Evolutionary conservation across 1,284 basidiomycete species (phyloP).

Genomic region (Singerocomus rubriflavus): DNA sequence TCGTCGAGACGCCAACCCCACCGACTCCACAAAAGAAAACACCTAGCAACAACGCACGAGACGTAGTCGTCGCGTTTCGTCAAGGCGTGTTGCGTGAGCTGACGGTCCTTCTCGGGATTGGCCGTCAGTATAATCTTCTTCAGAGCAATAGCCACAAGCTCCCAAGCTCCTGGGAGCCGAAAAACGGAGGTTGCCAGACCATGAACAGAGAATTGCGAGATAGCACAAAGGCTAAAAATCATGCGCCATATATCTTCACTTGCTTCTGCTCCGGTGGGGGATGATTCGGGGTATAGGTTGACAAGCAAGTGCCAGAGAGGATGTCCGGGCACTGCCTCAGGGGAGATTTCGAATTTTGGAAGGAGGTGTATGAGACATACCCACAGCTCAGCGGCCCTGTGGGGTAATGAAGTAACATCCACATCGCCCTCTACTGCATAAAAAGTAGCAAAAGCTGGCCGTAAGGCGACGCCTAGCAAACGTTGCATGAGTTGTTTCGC

Average conservation of each 20-base stretch:
- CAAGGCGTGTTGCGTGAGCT: constrained; percentile 41
- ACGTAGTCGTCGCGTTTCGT: constrained; percentile 75
- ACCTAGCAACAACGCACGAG: constrained; percentile 69
- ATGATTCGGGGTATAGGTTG: constrained; percentile 32
- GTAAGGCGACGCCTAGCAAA: constrained; percentile 55
- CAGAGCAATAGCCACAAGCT: constrained; percentile 56
- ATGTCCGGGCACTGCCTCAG: constrained; percentile 27
- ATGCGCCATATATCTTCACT: constrained; percentile 76
- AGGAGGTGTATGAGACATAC: constrained; percentile 66
- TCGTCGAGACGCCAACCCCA: constrained; percentile 78
- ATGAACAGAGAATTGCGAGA: constrained; percentile 76
- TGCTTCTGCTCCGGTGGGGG: constrained; percentile 42
- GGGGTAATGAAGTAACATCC: constrained; percentile 30
- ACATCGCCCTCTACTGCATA: constrained; percentile 37
- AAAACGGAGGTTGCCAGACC: constrained; percentile 54
- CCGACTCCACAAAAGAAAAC: constrained; percentile 62
- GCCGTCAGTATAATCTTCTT: constrained; percentile 57
- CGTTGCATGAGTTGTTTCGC: constrained; percentile 42
- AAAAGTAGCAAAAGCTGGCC: constrained; percentile 44
- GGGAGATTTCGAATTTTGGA: constrained; percentile 16
- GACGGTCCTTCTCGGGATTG: constrained; percentile 47
- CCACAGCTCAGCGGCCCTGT: constrained; percentile 68
- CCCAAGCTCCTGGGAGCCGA: constrained; percentile 66
- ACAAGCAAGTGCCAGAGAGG: constrained; percentile 49
- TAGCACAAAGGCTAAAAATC: constrained; percentile 66